Base-by-base conservation (phyloP, 768 basidiomycete genomes). In the Calocybe indica region DNA sequence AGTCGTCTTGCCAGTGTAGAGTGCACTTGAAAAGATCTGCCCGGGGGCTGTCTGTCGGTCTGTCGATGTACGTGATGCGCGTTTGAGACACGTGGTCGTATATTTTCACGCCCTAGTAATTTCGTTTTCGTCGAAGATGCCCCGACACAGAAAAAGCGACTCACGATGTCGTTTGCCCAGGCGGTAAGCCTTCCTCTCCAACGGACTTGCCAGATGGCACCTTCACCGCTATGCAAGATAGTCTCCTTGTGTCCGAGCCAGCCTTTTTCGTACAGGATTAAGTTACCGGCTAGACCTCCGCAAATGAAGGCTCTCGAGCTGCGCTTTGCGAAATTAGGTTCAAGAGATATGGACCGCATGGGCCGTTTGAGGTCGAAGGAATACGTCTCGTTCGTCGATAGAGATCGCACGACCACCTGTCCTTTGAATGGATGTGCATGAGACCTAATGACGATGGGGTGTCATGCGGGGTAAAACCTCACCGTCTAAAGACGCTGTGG, bases 241-340 rank as follows among this genome's bases (percentile, higher is more conserved):
- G 85, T 89, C 62, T 95, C 93, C 58, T 90, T 96, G 58, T 96
- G 89, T 0, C 95, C 93, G 1, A 97, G 67, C 94, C 96, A 97
- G 5, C 93, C 90, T 61, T 96, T 97, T 71, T 97, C 95, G 53
- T 88, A 81, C 55, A 96, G 57, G n/a, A 89, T 72, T 28, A 99
- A 69, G 14, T 75, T 82, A 4, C 96, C 95, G 0, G 90, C 86
- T 76, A 95, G 76, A 7, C 96, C 96, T 14, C 95, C 96, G 47
- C 87, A 91, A 8, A 96, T 87, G 55, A 96, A 85, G 0, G 87
- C 78, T 14, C 91, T 76, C 6, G 87, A 79, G 34, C 76, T 74
- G 43, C 79, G 80, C 65, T 87, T 88, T 3, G 86, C 80, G 52
- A 95, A 99, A 50, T 83, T 77, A 5, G 96, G 96, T 58, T 97